Percentiles rank a stretch among this genome's conserved stretches.
Evolutionary conservation across 768 basidiomycete genomes (phyloP).

Genomic region (Suillus weaverae): DNA sequence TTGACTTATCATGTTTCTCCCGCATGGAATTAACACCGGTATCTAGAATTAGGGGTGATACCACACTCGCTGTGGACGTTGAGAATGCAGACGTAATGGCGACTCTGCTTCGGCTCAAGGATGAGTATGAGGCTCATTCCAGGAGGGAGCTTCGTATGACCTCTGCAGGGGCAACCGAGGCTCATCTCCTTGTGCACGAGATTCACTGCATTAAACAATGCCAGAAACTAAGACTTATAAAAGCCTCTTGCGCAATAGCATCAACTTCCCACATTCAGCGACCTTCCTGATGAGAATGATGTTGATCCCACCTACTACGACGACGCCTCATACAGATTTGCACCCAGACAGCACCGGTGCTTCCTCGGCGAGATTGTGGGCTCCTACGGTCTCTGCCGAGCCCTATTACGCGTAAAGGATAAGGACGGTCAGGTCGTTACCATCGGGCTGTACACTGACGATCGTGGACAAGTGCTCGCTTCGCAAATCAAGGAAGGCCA

Average conservation of each 20-base stretch:
- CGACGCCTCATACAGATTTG: neutral
- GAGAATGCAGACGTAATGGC: conserved; percentile 75
- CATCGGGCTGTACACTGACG: conserved; percentile 27
- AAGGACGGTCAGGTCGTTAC: conserved; percentile 20
- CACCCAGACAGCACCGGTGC: conserved; percentile 32
- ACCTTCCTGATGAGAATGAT: conserved; percentile 27
- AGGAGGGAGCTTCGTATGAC: conserved; percentile 62
- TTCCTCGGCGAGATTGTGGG: conserved; percentile 32
- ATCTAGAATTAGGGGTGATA: conserved; percentile 44
- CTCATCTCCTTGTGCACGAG: conserved; percentile 66
- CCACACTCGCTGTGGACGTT: conserved; percentile 68
- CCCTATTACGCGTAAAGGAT: conserved; percentile 29
- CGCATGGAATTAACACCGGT: neutral
- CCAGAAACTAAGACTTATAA: neutral
- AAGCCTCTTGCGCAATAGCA: conserved; percentile 11
- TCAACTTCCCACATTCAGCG: conserved; percentile 27
- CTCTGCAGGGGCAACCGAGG: conserved; percentile 62
- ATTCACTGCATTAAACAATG: conserved; percentile 31
- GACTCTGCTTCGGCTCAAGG: conserved; percentile 64
- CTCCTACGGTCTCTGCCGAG: conserved; percentile 20
- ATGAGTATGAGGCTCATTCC: conserved; percentile 58
- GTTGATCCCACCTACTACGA: conserved; percentile 11
- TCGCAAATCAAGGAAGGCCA: conserved; percentile 1
- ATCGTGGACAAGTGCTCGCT: conserved; percentile 2
- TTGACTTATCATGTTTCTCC: neutral